Conservation (phyloP, 306 rosid genomes). For the Canavalia ensiformis region DNA sequence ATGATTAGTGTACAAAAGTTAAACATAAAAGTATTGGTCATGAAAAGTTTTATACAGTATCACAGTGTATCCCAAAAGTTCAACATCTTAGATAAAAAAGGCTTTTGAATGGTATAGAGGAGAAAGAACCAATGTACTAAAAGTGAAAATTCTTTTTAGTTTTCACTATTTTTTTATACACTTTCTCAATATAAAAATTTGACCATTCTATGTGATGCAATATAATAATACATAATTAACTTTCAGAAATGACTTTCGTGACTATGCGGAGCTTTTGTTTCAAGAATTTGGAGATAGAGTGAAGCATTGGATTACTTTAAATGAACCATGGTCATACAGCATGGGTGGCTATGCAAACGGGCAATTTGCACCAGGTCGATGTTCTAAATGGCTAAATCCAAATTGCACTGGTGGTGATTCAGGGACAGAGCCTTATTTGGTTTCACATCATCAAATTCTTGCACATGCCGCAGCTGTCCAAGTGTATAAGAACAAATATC, state of each 20-base stretch:
- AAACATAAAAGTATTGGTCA: too few species aligned
- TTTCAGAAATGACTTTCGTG: slow-evolving; percentile 56
- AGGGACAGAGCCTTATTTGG: slow-evolving; percentile 66
- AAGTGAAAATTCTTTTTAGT: background rate
- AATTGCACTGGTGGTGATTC: slow-evolving; percentile 66
- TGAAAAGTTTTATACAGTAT: too few species aligned
- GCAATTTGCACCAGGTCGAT: slow-evolving; percentile 54
- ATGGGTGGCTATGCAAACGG: slow-evolving; percentile 48
- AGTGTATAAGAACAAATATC: slow-evolving; percentile 56
- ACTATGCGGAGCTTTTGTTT: slow-evolving; percentile 70
- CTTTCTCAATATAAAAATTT: background rate
- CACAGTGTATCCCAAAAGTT: background rate
- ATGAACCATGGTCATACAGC: slow-evolving; percentile 60
- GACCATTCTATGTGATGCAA: background rate
- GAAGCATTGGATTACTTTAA: slow-evolving; percentile 71
- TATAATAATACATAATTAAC: background rate
- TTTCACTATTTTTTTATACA: background rate
- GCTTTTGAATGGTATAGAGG: background rate
- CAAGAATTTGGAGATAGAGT: slow-evolving; percentile 70
- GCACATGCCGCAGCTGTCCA: slow-evolving; percentile 69
- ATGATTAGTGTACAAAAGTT: background rate
- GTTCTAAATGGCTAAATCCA: slow-evolving; percentile 56
- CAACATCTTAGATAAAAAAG: background rate
- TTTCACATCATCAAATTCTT: slow-evolving; percentile 64
- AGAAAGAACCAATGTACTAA: background rate